Percentiles rank a stretch among this genome's conserved stretches.
These are phyloP conservation scores for Dendrothele bispora DNA, from an alignment of 768 basidiomycete genomes.

Conservation along the genomic window DNA sequence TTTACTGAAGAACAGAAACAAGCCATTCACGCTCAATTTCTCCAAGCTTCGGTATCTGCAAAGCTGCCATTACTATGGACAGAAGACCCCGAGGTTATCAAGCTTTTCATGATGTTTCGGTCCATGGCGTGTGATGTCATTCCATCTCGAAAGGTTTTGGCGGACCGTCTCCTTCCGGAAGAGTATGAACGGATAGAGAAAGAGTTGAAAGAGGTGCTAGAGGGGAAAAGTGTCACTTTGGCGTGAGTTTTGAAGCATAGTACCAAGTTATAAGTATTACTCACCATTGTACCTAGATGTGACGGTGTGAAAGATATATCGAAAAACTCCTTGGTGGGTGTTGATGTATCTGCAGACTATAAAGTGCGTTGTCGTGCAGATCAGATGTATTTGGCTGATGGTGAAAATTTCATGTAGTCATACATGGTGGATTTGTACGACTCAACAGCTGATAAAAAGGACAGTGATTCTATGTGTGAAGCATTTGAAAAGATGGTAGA, in stretches of 20 bases:
- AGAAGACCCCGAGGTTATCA: too few relatives aligned
- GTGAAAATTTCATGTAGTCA: too few relatives aligned
- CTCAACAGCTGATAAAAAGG: slow-evolving; percentile 6
- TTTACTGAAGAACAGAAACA: slow-evolving; percentile 10
- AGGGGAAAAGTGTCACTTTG: slow-evolving; percentile 10
- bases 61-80: slow-evolving; percentile 10
- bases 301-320: slow-evolving; percentile 1
- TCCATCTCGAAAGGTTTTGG: slow-evolving; percentile 9
- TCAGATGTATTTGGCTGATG: too few relatives aligned
- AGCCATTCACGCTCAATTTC: slow-evolving; percentile 7
- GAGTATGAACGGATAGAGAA: slow-evolving; percentile 7
- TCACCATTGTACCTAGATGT: not conserved
- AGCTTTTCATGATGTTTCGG: slow-evolving; percentile 15
- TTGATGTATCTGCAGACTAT: not conserved
- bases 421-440: slow-evolving; percentile 2
- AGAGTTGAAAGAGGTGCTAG: slow-evolving; percentile 6
- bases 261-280: not conserved
- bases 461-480: slow-evolving; percentile 5
- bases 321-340: not conserved
- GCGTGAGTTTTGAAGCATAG: slow-evolving; percentile 2
- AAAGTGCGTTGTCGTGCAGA: too few relatives aligned
- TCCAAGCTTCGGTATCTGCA: slow-evolving; percentile 13
- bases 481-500: slow-evolving; percentile 9
- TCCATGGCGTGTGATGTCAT: slow-evolving; percentile 7
- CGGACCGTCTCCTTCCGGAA: slow-evolving; percentile 4